Conservation (phyloP, 495 filamentous ascomycete genomes). For the Bacidia gigantensis region DNA sequence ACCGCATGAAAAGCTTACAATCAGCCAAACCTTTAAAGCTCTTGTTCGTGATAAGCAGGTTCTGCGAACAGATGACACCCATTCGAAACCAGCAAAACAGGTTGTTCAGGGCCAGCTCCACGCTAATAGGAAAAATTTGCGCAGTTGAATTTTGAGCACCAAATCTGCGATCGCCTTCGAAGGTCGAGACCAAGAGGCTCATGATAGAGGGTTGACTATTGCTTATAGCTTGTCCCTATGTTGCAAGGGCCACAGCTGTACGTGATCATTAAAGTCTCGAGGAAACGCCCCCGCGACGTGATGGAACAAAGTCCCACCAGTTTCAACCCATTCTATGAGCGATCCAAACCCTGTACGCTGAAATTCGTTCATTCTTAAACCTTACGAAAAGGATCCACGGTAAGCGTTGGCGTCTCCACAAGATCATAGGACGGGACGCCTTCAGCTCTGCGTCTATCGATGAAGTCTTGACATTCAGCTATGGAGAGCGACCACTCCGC, state of each 20-base stretch:
- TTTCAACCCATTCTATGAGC: not conserved
- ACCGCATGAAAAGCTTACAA: too few relatives aligned
- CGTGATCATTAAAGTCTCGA: not conserved
- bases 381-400: conserved; percentile 71
- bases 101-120: too few relatives aligned
- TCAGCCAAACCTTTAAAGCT: too few relatives aligned
- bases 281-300: not conserved
- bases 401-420: conserved; percentile 78
- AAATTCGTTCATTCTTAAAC: conserved; percentile 19
- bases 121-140: too few relatives aligned
- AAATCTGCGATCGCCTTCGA: too few relatives aligned
- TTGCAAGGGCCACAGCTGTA: not conserved
- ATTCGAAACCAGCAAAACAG: too few relatives aligned
- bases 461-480: conserved; percentile 81
- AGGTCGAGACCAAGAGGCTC: too few relatives aligned
- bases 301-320: not conserved
- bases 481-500: conserved; percentile 85
- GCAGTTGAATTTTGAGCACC: too few relatives aligned
- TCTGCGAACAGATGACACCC: too few relatives aligned
- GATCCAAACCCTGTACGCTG: not conserved
- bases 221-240: too few relatives aligned
- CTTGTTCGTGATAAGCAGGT: too few relatives aligned
- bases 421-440: conserved; percentile 60
- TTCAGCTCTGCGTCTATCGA: conserved; percentile 72
- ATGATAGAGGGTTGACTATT: too few relatives aligned